A percentile compares a stretch with the other conserved stretches of the same genome.
Conservation (phyloP, 2,329 filamentous ascomycete species). For the Dactylonectria macrodidyma region DNA sequence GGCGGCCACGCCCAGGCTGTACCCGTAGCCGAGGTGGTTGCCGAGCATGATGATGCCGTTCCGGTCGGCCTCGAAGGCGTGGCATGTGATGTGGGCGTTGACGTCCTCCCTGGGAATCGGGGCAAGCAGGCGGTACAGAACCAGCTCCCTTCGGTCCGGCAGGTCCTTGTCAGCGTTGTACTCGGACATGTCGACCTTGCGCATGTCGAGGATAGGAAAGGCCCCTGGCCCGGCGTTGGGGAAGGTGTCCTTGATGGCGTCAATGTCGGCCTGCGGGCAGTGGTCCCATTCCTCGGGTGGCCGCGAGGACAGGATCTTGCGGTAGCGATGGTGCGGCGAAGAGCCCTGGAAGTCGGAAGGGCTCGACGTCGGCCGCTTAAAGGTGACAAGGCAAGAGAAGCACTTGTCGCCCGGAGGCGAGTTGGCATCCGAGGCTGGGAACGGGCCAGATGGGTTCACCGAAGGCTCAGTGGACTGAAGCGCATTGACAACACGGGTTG, state of each 20-base stretch:
- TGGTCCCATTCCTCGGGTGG: slow-evolving; percentile 60
- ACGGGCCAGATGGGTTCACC: slow-evolving; percentile 53
- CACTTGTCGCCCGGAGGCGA: slow-evolving; percentile 59
- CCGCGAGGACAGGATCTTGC: slow-evolving; percentile 55
- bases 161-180: slow-evolving; percentile 61
- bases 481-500: slow-evolving; percentile 64
- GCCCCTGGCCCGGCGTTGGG: slow-evolving; percentile 56
- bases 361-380: slow-evolving; percentile 60
- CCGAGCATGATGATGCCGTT: slow-evolving; percentile 68
- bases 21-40: slow-evolving; percentile 64
- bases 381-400: slow-evolving; percentile 68
- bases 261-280: slow-evolving; percentile 63
- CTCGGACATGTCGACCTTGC: slow-evolving; percentile 66
- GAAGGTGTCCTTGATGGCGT: slow-evolving; percentile 54
- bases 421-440: slow-evolving; percentile 56
- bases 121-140: slow-evolving; percentile 64
- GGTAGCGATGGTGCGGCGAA: slow-evolving; percentile 61
- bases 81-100: slow-evolving; percentile 63
- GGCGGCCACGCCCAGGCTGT: slow-evolving; percentile 58
- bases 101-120: slow-evolving; percentile 58
- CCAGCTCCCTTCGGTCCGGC: slow-evolving; percentile 63
- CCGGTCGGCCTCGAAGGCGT: slow-evolving; percentile 68
- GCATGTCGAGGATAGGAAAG: slow-evolving; percentile 68
- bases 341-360: slow-evolving; percentile 57
- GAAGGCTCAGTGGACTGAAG: slow-evolving; percentile 62